A percentile compares a stretch with the other conserved stretches of the same genome.
phyloP scores from a whole-genome alignment of 208 protist genomes.

The Lotmaria passim region DNA sequence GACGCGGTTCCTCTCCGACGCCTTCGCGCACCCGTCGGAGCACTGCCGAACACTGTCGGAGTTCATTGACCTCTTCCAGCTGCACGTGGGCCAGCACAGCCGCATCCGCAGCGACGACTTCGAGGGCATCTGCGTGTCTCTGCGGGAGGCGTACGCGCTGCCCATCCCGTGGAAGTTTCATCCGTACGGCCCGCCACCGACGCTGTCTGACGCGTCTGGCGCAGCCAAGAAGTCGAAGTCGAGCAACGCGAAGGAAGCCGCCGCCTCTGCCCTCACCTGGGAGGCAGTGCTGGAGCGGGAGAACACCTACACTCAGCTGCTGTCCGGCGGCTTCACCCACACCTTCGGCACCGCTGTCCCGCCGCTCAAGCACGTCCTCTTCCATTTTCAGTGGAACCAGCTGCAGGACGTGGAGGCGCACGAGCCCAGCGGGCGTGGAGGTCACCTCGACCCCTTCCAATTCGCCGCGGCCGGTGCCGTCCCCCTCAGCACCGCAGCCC shows the following conservation, averaged over 20 bases:
- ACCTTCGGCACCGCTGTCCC: constrained; percentile 58
- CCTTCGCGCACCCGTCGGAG: constrained; percentile 46
- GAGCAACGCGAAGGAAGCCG: not conserved
- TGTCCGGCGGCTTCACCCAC: constrained; percentile 54
- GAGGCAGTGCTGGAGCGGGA: constrained; percentile 51
- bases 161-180: constrained; percentile 61
- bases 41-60: constrained; percentile 52
- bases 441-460: constrained; percentile 37
- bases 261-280: constrained; percentile 41
- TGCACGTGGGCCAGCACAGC: constrained; percentile 73
- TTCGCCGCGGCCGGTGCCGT: constrained; percentile 6
- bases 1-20: constrained; percentile 50
- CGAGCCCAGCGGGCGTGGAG: constrained; percentile 30
- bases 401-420: constrained; percentile 70
- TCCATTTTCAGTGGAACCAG: constrained; percentile 75
- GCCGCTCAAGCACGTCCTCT: constrained; percentile 56
- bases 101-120: constrained; percentile 58
- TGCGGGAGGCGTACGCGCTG: constrained; percentile 62
- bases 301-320: constrained; percentile 49
- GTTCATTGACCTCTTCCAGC: constrained; percentile 74
- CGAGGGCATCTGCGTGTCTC: constrained; percentile 71
- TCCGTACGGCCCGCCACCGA: constrained; percentile 16
- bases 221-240: not conserved
- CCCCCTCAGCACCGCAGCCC: constrained; percentile 10
- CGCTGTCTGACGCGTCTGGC: not conserved